phyloP scores from a whole-genome alignment of 2,329 filamentous ascomycete genomes.

The Knufia fluminis region DNA sequence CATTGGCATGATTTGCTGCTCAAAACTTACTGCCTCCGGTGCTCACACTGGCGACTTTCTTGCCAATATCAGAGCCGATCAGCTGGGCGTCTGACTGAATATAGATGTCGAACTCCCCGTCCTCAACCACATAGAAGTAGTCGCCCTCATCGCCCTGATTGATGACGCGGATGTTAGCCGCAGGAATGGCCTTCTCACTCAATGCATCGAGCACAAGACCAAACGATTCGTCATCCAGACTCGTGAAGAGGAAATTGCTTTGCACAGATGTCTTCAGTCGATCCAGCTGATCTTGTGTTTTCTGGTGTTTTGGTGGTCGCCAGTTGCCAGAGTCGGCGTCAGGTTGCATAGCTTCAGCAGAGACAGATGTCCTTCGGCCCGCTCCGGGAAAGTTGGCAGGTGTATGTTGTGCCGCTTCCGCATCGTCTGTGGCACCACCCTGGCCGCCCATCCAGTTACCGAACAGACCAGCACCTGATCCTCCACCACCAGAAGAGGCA shows the following conservation, averaged over 20 bases:
- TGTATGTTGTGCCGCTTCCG: conserved; percentile 41
- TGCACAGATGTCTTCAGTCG: conserved; percentile 74
- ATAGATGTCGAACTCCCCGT: conserved; percentile 80
- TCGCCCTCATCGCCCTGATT: conserved; percentile 91
- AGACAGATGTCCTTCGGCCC: conserved; percentile 87
- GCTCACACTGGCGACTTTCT: conserved; percentile 70
- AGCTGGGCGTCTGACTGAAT: conserved; percentile 75
- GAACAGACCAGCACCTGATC: conserved; percentile 14
- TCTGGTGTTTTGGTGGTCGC: conserved; percentile 76
- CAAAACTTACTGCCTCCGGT: conserved; percentile 58
- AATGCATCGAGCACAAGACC: conserved; percentile 79
- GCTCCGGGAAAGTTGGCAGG: conserved; percentile 83
- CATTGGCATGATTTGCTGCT: not conserved
- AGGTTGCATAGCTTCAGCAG: conserved; percentile 90
- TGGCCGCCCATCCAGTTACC: conserved; percentile 21
- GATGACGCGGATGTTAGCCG: conserved; percentile 84
- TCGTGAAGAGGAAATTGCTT: conserved; percentile 86
- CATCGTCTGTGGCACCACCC: conserved; percentile 35
- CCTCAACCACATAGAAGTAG: conserved; percentile 96
- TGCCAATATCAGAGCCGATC: conserved; percentile 72
- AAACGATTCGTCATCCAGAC: conserved; percentile 89
- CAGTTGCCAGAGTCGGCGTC: conserved; percentile 79
- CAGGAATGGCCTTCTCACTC: conserved; percentile 89
- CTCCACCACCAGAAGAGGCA: conserved; percentile 21
- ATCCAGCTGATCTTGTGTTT: conserved; percentile 68